Evolutionary conservation across 768 basidiomycete species (phyloP), one percentile per base, ranked within the genome.

Genomic region (Phlebiopsis flavidoalba): DNA sequence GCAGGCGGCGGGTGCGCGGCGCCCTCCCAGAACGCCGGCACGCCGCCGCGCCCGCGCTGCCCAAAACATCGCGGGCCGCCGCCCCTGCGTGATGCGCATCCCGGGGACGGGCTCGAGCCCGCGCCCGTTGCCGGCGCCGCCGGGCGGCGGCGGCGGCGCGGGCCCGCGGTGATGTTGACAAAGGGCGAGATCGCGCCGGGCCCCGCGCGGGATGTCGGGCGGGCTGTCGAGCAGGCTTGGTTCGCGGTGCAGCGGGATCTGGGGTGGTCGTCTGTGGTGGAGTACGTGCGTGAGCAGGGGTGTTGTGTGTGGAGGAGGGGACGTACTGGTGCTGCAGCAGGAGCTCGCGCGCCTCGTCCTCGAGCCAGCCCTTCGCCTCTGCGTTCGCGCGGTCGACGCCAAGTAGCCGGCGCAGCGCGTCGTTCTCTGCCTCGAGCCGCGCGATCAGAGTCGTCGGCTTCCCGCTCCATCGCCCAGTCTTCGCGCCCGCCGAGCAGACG

Each of bases 391-490:
- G 72, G 72, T 91, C 88, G 62, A 98, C 93, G 17, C 83, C 85
- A 50, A 99, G 76, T 73, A 89, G 71, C 67, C 79, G 79, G 53
- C 96, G 79, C 53, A 99, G 75, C 59, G 85, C 80, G 48, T 83
- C 81, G 69, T 99, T 99, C 75, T 98, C 96, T 53, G 76, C 76
- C 71, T 89, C 87, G 47, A 99, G 75, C 53, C 95, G 81, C 10
- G 80, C 68, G 56, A 99, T 92, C 75, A n/a, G n/a, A n/a, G n/a
- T n/a, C n/a, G n/a, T 98, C 97, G 63, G 77, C 75, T 71, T 98
- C 96, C 62, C 97, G 83, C 71, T 93, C 91, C 60, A 88, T 64
- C 1, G 91, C 87, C 92, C 96, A 98, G 72, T 98, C 94, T 46
- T 80, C 76, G 22, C 83, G 73, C 4, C 76, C 76, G 53, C 79